Conservation (phyloP, 2,329 filamentous ascomycete genomes). For the Trichophyton benhamiae region DNA sequence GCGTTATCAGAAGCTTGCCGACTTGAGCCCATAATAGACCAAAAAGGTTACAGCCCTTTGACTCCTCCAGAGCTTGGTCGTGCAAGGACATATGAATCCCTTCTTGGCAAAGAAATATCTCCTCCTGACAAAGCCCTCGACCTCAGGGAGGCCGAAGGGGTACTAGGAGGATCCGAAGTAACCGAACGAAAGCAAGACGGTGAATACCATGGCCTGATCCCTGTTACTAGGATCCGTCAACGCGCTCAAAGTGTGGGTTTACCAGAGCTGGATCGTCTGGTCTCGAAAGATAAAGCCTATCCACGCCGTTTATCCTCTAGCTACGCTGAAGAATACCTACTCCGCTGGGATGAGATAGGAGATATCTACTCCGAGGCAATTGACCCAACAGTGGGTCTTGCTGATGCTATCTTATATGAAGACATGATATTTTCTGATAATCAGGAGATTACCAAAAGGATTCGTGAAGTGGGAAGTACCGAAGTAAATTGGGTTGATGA, state of each 20-base stretch:
- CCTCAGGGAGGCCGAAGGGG: not conserved
- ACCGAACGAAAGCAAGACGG: not conserved
- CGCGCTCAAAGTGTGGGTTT: constrained; percentile 28
- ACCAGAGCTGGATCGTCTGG: constrained; percentile 15
- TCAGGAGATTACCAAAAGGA: constrained; percentile 24
- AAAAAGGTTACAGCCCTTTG: not conserved
- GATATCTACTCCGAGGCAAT: constrained; percentile 21
- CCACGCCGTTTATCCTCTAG: constrained; percentile 37
- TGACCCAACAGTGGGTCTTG: constrained; percentile 27
- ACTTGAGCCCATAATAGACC: not conserved
- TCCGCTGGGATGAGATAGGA: constrained; percentile 25
- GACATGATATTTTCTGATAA: constrained; percentile 28
- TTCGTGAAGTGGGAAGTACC: constrained; percentile 26
- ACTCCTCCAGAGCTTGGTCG: not conserved
- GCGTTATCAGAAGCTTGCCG: not conserved
- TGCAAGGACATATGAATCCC: not conserved
- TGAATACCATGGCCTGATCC: not conserved
- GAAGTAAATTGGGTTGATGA: constrained; percentile 34
- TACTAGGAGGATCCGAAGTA: not conserved
- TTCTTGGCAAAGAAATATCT: not conserved
- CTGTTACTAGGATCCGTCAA: constrained; percentile 18
- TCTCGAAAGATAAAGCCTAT: constrained; percentile 22
- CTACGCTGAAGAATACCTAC: constrained; percentile 34
- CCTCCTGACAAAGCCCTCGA: not conserved
- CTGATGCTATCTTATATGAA: constrained; percentile 31